These are phyloP conservation scores for Fagopyrum esculentum DNA, from an alignment of 148 eudicot genomes.

Conservation along the genomic window DNA sequence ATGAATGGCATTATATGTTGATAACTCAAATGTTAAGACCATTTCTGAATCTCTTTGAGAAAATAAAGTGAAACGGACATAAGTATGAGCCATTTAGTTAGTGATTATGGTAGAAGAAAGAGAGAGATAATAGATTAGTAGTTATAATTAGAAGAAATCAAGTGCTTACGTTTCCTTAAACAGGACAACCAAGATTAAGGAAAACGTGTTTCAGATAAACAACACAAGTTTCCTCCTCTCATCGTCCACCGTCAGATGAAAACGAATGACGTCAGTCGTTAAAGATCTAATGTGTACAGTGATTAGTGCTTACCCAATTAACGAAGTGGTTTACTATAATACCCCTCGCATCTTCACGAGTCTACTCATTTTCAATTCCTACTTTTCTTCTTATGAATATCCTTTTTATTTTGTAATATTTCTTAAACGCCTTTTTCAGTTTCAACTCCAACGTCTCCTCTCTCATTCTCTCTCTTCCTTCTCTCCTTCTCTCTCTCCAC, in stretches of 20 bases:
- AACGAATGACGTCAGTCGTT: neutral
- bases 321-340: neutral
- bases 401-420: neutral
- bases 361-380: slow-evolving; percentile 11
- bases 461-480: neutral
- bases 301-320: neutral
- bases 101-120: neutral
- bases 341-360: slow-evolving; percentile 11
- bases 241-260: slow-evolving; percentile 9
- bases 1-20: too few species aligned
- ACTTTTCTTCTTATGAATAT: neutral
- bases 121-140: neutral
- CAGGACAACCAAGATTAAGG: slow-evolving; percentile 7
- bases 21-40: too few species aligned
- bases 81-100: too few species aligned
- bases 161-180: neutral
- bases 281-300: slow-evolving; percentile 2
- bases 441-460: slow-evolving; percentile 13
- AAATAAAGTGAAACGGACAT: too few species aligned
- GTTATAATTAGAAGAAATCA: neutral
- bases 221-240: neutral
- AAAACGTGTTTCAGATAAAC: slow-evolving; percentile 9
- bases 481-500: neutral
- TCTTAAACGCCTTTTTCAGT: slow-evolving; percentile 10
- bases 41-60: too few species aligned